Conservation (phyloP, 352 stramenopile genomes). For the Phytophthora pluvialis region DNA sequence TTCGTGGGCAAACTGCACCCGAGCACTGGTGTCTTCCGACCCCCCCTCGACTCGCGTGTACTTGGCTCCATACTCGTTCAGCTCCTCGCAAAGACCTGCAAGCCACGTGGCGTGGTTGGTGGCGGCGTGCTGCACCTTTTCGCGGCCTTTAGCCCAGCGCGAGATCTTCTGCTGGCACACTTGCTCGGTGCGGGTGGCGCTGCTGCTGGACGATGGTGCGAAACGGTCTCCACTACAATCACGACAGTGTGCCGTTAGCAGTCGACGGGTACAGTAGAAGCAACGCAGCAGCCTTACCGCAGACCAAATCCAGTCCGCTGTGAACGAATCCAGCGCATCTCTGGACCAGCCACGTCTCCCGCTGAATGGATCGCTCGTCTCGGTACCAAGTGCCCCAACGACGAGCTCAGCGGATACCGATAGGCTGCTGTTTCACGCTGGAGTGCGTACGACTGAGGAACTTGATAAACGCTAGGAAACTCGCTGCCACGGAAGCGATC, state of each 20-base stretch:
- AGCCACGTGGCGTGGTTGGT: constrained; percentile 67
- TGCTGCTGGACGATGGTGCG: constrained; percentile 8
- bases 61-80: constrained; percentile 66
- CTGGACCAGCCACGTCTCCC: constrained; percentile 6
- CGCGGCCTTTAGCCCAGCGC: constrained; percentile 61
- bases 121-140: constrained; percentile 65
- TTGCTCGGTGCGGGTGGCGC: constrained; percentile 20
- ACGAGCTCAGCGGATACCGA: constrained; percentile 25
- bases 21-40: neutral
- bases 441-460: constrained; percentile 16
- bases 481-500: constrained; percentile 1
- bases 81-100: constrained; percentile 64
- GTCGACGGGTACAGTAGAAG: too few relatives aligned
- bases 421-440: constrained; percentile 16
- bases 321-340: constrained; percentile 21
- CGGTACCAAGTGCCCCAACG: constrained; percentile 7
- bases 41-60: constrained; percentile 35
- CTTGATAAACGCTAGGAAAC: constrained; percentile 15
- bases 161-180: constrained; percentile 69
- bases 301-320: constrained; percentile 24
- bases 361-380: constrained; percentile 11
- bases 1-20: constrained; percentile 4
- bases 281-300: constrained; percentile 19
- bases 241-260: too few relatives aligned
- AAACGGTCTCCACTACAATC: constrained; percentile 10